These are phyloP conservation scores for Pleurotus tuoliensis DNA, from an alignment of 768 basidiomycete genomes.

Conservation along the genomic window DNA sequence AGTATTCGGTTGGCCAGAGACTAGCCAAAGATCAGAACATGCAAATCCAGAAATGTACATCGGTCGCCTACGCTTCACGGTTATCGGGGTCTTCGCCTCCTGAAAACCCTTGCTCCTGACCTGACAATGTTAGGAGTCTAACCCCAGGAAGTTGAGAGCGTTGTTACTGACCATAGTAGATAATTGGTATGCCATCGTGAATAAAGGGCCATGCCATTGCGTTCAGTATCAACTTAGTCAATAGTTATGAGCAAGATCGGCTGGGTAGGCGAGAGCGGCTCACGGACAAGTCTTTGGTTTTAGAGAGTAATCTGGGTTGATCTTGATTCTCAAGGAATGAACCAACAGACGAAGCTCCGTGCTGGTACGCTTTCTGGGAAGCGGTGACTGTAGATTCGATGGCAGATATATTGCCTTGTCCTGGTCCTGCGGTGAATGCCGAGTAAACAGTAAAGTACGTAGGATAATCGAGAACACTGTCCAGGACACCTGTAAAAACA, in stretches of 20 bases:
- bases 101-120: constrained; percentile 61
- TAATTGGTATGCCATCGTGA: constrained; percentile 65
- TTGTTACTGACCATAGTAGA: constrained; percentile 50
- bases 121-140: not conserved
- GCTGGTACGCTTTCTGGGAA: constrained; percentile 41
- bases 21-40: constrained; percentile 22
- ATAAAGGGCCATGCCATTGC: constrained; percentile 63
- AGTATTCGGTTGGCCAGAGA: constrained; percentile 58
- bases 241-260: not conserved
- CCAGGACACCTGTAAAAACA: constrained; percentile 39
- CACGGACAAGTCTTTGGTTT: constrained; percentile 43
- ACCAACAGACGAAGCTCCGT: constrained; percentile 36
- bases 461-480: constrained; percentile 60
- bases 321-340: constrained; percentile 75
- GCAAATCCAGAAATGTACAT: not conserved
- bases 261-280: constrained; percentile 5
- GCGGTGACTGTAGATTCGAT: constrained; percentile 22
- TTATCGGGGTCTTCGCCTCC: constrained; percentile 59
- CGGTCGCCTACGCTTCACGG: constrained; percentile 46
- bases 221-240: constrained; percentile 36
- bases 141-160: not conserved
- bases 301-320: constrained; percentile 53
- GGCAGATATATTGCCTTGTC: constrained; percentile 43
- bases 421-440: constrained; percentile 46
- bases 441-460: constrained; percentile 46